Evolutionary conservation across 2,329 filamentous ascomycete species (phyloP), one percentile per base, ranked within the genome.

Genomic region (Colletotrichum sublineola): DNA sequence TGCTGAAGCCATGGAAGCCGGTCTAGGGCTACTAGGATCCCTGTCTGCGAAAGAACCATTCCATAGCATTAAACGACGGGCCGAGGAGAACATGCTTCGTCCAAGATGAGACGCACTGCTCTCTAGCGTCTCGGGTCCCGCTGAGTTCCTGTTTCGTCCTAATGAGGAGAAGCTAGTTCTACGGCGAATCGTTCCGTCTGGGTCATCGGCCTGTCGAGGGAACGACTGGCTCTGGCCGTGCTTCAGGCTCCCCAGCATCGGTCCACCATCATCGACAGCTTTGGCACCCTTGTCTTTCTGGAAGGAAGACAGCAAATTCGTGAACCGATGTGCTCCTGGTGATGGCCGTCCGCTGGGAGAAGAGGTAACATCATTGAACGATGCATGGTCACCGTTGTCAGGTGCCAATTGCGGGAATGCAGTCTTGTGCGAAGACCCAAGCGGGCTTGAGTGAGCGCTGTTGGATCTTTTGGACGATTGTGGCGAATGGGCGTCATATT

Each of bases 191-290:
- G 77, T 85, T 79, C 82, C 81, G 77, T 87, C 92, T 76, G 80
- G 80, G 15, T 90, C 90, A 31, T 88, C 93, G 73, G 82, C 82
- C 73, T 87, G 86, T 24, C 88, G 85, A 7, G 94, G 94, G 75
- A 96, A 90, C 0, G 94, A 96, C 78, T 94, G 93, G 77, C 93
- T 95, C 78, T 96, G 93, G 0, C 89, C 88, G 40, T 89, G 82
- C 77, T 93, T 94, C 18, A 95, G 83, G 29, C 88, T 90, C 1
- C 94, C 94, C 9, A 95, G 81, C 1, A 88, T 85, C 7, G 91
- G 91, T 0, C 91, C 91, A 40, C 90, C 87, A 11, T 89, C 87
- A 8, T 77, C 77, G 1, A 81, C 79, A 50, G 81, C 80, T 80
- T 94, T 94, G 6, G 88, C 84, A 36, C 88, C 87, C 67, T 88